Evolutionary conservation across 2,329 filamentous ascomycete species (phyloP).

Genomic region (Fusarium devonianum): DNA sequence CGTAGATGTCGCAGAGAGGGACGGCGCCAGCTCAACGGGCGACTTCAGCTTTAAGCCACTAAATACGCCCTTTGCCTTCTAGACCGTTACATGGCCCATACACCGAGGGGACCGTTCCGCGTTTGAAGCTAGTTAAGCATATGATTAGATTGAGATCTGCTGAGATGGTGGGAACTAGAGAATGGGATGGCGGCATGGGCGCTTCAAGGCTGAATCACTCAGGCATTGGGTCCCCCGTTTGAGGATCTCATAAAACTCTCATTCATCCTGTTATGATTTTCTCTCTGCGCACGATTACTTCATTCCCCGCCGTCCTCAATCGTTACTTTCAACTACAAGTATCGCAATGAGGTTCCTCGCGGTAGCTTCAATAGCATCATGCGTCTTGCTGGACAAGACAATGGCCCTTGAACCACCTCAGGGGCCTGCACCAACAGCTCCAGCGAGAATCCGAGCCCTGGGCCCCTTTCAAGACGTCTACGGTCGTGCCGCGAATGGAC

Average conservation of each 20-base stretch:
- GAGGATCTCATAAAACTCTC: too few relatives aligned
- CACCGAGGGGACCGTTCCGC: conserved; percentile 9
- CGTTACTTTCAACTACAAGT: conserved; percentile 2
- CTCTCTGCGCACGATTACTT: too few relatives aligned
- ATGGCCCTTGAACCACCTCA: conserved; percentile 17
- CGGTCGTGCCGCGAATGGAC: conserved; percentile 1
- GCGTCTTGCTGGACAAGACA: conserved; percentile 9
- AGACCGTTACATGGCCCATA: conserved; percentile 2
- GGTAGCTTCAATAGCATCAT: conserved; percentile 15
- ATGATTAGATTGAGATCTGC: conserved; percentile 6
- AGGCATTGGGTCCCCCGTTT: too few relatives aligned
- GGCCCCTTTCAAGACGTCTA: conserved; percentile 4
- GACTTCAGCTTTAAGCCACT: conserved; percentile 7
- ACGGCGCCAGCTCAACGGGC: background rate
- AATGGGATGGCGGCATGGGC: background rate
- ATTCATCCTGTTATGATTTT: background rate
- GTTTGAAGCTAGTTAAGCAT: conserved; percentile 12
- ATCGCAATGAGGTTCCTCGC: conserved; percentile 22
- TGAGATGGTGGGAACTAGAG: background rate
- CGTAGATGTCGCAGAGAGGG: background rate
- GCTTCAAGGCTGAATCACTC: conserved; percentile 11
- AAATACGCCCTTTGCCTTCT: conserved; percentile 8
- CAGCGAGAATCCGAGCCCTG: conserved; percentile 5
- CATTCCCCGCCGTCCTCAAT: background rate
- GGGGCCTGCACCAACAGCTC: conserved; percentile 18